Base-by-base conservation (phyloP, 2,329 filamentous ascomycete species). In the Metarhizium humberi region DNA sequence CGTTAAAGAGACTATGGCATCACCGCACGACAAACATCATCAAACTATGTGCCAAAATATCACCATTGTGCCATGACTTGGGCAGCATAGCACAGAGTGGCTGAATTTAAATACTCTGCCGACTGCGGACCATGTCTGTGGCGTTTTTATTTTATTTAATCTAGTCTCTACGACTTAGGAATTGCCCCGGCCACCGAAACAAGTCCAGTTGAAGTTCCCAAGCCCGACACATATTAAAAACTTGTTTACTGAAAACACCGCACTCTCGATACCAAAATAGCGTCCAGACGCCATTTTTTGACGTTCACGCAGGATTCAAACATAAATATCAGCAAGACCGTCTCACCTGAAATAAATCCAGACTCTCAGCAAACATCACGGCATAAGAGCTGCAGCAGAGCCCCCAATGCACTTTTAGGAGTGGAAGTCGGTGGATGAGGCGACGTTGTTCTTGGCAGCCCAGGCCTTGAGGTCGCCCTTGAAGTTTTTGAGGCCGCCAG, bases 401-500 rank as follows among this genome's bases (percentile, higher is more conserved):
- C 45, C 18, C 13, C n/a, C 25, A 29, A 30, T 25, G 7, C 6
- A 6, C 6, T 7, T 30, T 48, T 30, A 48, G 45, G 45, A 29
- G 42, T 68, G 58, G 54, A 66, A 67, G 60, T 68, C 63, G 18
- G 62, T 59, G 16, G 69, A 68, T 36, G 63, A 62, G 50, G 62
- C 63, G 55, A 69, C 67, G 55, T 70, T 71, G 63, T 72, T 72
- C 62, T 66, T 70, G 46, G 67, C 62, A 45, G 63, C 69, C 70
- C 69, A 71, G 16, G 65, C 63, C 59, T 66, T 58, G 29, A 71
- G 59, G 50, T 71, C 66, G 46, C 62, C 67, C 53, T 68, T 66
- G 65, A 60, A 66, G 60, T 65, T 69, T 60, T 69, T 60, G 73
- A 75, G 70, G 51, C 88, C 87, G 59, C 81, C 88, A 46, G 75